Evolutionary conservation across 352 stramenopile genomes (phyloP), one percentile per base, ranked within the genome.

Genomic region (Globisporangium paroecandrum): DNA sequence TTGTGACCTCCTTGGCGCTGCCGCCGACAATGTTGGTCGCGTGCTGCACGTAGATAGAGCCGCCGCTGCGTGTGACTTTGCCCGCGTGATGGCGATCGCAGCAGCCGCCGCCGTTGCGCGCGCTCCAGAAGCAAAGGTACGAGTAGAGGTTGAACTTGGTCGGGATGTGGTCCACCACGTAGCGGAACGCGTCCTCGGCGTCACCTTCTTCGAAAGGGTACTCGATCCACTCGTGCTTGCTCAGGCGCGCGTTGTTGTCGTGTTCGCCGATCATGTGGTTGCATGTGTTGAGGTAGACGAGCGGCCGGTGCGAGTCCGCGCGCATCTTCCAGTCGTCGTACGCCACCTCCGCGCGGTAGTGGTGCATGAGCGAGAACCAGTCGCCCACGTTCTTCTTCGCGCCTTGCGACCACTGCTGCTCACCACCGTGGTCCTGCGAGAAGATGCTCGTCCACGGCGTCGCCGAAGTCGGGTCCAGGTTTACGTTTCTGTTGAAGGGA

Each of bases 311-410:
- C 22, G 70, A 80, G 69, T 77, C 75, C 8, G 58, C 66, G 15
- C 72, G 65, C 46, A 80, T 49, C 53, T 75, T 65, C 88, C 88
- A 95, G 34, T 82, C 74, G 12, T 59, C 62, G 64, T 75, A 73
- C 41, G 65, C 25, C 32, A 93, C 69, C 38, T 95, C 86, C 1
- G 70, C 75, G 27, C 79, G 65, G 73, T 95, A 94, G 76, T 95
- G 88, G 71, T 95, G 83, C 88, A 95, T 95, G 74, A 95, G 83
- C 22, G 88, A 95, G 76, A 95, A 95, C 88, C 88, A 95, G 60
- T 81, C 86, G 68, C 81, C 81, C 46, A 95, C 74, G 70, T 94
- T 77, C 72, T 77, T 81, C 72, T 95, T 95, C 64, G 86, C 86
- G 59, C 88, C 88, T 65, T 94, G 85, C n/a, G 86, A 73, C 88